Evolutionary conservation across 1,284 basidiomycete species (phyloP), one percentile per base, ranked within the genome.

Genomic region (Retiboletus flavoniger): DNA sequence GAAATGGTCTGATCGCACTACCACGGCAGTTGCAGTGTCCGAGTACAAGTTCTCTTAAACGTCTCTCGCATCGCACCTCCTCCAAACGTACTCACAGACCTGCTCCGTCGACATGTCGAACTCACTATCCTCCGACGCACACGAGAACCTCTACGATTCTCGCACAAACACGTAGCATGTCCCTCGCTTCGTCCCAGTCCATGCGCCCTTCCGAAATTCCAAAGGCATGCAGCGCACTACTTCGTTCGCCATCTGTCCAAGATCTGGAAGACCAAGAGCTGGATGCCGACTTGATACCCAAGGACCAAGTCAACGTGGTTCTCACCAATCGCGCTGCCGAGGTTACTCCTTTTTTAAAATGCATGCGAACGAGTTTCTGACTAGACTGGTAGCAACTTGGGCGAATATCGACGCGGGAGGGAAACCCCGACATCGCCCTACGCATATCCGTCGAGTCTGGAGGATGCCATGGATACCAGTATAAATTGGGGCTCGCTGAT

Each of bases 401-500:
- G 47, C 68, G 73, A 45, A 85, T 93, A 48, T 49, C 51, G 10
- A 54, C 56, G 74, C 86, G 8, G 60, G 80, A 89, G 61, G 74
- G 78, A 7, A 80, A 88, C 60, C 69, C 82, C 0, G 63, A 79
- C 29, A 78, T 89, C 19, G 87, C 84, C 2, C 75, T 95, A 14
- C 78, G 92, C 56, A 78, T 96, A 63, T 75, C 84, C 1, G 90
- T 96, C 24, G 92, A 95, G 67, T 91, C 89, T 4, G 93, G 93
- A 16, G 94, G 93, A 35, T 95, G 93, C 64, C 93, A 96, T 63
- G 93, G 93, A 31, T 95, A 95, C 66, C 91, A 95, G 66, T 95
- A 95, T 74, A 93, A 91, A 68, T 82, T 96, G 78, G 84, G 87
- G 55, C 78, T 95, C 1, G 85, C 88, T 3, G 79, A 77, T 43